phyloP scores from a whole-genome alignment of 352 stramenopile species.

The Blastocystis hominis region DNA sequence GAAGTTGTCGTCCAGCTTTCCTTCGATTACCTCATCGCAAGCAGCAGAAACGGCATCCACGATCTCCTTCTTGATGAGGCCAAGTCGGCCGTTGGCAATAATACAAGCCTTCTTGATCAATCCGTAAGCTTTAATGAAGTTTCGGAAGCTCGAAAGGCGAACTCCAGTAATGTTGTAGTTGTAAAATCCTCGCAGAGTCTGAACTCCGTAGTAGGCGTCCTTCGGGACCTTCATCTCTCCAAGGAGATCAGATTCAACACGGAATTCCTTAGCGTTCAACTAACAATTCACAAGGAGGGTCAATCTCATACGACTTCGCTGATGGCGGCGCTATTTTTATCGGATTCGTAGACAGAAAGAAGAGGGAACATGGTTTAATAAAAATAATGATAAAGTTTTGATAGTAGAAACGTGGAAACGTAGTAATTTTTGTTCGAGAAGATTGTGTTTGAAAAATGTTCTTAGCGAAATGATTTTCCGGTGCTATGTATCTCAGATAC shows the following conservation, averaged over 20 bases:
- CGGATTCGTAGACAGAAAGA: neutral
- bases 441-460: no score
- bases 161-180: conserved; percentile 56
- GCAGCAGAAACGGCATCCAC: neutral
- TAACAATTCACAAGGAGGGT: neutral
- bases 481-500: no score
- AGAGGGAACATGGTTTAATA: neutral
- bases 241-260: conserved; percentile 40
- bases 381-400: neutral
- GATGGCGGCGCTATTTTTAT: neutral
- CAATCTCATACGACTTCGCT: neutral
- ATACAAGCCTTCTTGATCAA: conserved; percentile 54
- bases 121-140: conserved; percentile 44
- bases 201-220: conserved; percentile 42
- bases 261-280: conserved; percentile 4
- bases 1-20: conserved; percentile 27
- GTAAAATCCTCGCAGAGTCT: conserved; percentile 9
- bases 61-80: conserved; percentile 36
- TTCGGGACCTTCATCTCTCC: conserved; percentile 34
- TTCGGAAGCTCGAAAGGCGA: conserved; percentile 11
- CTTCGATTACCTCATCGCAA: conserved; percentile 39
- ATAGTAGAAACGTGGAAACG: neutral
- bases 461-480: no score
- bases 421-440: neutral
- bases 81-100: conserved; percentile 35